Conservation (phyloP, 2,329 filamentous ascomycete genomes). For the Colletotrichum liriopes region DNA sequence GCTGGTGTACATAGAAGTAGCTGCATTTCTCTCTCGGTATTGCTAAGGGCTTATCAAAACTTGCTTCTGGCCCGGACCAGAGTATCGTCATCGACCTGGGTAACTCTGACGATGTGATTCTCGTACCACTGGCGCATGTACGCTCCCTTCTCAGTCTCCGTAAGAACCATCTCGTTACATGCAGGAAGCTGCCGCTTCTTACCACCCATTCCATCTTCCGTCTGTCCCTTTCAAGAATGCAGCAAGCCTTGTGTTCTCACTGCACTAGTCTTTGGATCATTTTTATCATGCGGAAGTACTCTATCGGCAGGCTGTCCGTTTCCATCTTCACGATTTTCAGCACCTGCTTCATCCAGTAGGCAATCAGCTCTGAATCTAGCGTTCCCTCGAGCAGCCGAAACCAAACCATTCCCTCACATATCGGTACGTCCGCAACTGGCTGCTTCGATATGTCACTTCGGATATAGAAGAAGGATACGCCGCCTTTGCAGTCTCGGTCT, state of each 20-base stretch:
- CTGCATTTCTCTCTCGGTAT: not conserved
- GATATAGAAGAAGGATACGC: not conserved
- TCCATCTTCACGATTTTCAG: not conserved
- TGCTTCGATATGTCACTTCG: not conserved
- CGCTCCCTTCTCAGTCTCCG: not conserved
- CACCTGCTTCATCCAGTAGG: conserved; percentile 12
- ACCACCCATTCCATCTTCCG: not conserved
- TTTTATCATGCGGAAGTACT: conserved; percentile 1
- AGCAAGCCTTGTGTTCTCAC: not conserved
- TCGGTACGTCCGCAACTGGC: no score
- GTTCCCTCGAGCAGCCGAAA: conserved; percentile 32
- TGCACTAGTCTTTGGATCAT: not conserved
- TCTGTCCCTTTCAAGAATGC: not conserved
- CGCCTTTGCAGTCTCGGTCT: not conserved
- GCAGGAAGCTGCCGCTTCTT: not conserved
- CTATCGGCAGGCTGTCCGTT: not conserved
- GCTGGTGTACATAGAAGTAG: not conserved
- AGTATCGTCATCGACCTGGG: not conserved
- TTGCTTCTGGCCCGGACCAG: not conserved
- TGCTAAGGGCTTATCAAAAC: not conserved
- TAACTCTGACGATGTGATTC: not conserved
- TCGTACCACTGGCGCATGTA: not conserved
- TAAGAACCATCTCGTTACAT: no score
- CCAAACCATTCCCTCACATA: conserved; percentile 23
- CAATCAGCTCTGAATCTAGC: conserved; percentile 24